Evolutionary conservation across 495 filamentous ascomycete species (phyloP), one percentile per base, ranked within the genome.

Genomic region (Daldinia bambusicola): DNA sequence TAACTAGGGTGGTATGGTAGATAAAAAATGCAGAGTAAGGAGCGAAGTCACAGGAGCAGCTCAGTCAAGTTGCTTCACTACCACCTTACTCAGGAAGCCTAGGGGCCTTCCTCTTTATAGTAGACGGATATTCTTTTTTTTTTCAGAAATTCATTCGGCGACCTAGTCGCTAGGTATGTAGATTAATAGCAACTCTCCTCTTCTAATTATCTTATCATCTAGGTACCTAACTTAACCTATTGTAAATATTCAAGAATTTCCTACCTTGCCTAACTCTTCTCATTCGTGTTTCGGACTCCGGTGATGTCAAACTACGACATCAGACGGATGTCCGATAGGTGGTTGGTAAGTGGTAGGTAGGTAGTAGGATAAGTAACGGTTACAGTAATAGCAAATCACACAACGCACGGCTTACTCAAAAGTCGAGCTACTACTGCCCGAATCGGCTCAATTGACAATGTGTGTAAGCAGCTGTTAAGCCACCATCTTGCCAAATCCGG

Each of bases 351-450:
- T 26, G 3, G 26, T 26, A 26, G 26, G 1, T 26, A 26, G 26
- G 1, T 26, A 26, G 26, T 26, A 26, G 26, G 26, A n/a, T 3
- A 26, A 3, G 55, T 16, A 26, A 68, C 70, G 38, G 40, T 57
- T 70, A 74, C 59, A 74, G 71, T 74, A 74, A 74, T 74, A n/a
- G n/a, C 71, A 70, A 52, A 52, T 74, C 71, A 70, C 40, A 59
- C 43, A 52, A 26, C 26, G 3, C 26, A 58, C 66, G 71, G 67
- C 71, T 74, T 74, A 74, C 71, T 74, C 57, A 70, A 26, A 26
- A 66, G 66, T 36, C 37, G 60, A 61, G 55, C 26, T 26, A 3
- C 26, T 26, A 3, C 66, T 70, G 66, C 71, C 67, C 66, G 57
- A 48, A 70, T 59, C 57, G 58, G 63, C 38, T 31, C 26, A 22